Percentiles rank a stretch among this genome's conserved stretches.
phyloP scores from a whole-genome alignment of 768 basidiomycete species.

The Termitomyces titanicus region DNA sequence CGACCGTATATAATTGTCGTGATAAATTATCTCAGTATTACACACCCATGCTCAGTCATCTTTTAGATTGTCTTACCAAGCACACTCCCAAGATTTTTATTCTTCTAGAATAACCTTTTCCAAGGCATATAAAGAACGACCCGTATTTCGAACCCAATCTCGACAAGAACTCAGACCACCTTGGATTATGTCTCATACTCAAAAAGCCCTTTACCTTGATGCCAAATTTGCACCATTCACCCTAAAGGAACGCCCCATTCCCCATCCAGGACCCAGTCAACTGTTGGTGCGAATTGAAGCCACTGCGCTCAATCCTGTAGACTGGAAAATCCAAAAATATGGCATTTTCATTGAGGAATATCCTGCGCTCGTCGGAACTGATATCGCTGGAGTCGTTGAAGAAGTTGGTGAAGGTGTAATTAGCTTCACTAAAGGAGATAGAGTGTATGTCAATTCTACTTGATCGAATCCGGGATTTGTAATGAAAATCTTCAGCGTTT shows the following conservation, averaged over 20 bases:
- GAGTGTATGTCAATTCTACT: slow-evolving; percentile 37
- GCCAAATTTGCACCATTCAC: slow-evolving; percentile 15
- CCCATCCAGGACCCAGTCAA: slow-evolving; percentile 32
- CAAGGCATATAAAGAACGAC: too few relatives aligned
- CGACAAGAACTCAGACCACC: too few relatives aligned
- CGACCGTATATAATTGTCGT: too few relatives aligned
- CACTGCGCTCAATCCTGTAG: slow-evolving; percentile 44
- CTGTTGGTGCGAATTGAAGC: slow-evolving; percentile 38
- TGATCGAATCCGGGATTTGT: not conserved
- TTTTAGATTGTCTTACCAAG: too few relatives aligned
- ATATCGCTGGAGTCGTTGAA: slow-evolving; percentile 51
- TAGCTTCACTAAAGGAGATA: slow-evolving; percentile 46
- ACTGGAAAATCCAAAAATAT: slow-evolving; percentile 46
- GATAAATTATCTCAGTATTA: too few relatives aligned
- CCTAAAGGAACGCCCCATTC: slow-evolving; percentile 9
- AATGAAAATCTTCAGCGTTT: slow-evolving; percentile 7
- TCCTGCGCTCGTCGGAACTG: slow-evolving; percentile 45
- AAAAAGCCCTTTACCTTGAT: slow-evolving; percentile 22
- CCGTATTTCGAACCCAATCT: not conserved
- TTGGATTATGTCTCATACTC: slow-evolving; percentile 10
- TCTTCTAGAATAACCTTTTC: too few relatives aligned
- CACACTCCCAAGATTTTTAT: too few relatives aligned
- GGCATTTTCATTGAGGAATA: slow-evolving; percentile 35
- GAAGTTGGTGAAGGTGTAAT: slow-evolving; percentile 49
- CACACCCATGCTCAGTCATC: too few relatives aligned